Base-by-base conservation (phyloP, 164 flowering plant species). In the Nymphaea colorata region DNA sequence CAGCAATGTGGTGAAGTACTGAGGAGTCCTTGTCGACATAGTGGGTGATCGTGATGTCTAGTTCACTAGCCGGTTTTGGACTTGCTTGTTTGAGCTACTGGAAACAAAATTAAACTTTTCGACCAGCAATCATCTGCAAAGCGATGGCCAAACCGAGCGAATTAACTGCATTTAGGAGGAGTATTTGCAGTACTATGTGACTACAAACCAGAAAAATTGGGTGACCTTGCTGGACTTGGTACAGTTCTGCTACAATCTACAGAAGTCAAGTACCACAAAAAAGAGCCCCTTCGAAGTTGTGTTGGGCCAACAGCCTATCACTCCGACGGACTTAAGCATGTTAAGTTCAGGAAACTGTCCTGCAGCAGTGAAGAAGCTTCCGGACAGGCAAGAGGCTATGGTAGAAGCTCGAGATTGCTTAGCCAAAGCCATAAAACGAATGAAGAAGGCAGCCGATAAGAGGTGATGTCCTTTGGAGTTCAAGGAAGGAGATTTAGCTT, bases 1-100 rank as follows among this genome's bases (percentile, higher is more conserved):
- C 4, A 59, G 6, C 43, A 12, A 59, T n/a, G 15, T 67, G n/a
- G 64, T 59, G 6, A 67, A 67, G 47, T 41, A 59, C 43, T 67
- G 44, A 14, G 63, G 69, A 1, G 5, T 60, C 14, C 64, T 4
- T 7, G 63, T 7, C 7, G 4, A n/a, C 15, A 61, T 61, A 2
- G 3, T 47, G 55, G 11, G 55, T 12, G 55, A 47, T 12, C 55
- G 55, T 47, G 55, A 47, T 8, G 8, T 45, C 5, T 3, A 12
- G 10, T 47, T 47, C 55, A 47, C 3, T 1, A 47, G 55, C 3
- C 6, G 11, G 3, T 47, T 47, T 12, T 2, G 3, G 55, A 47
- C 2, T 47, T 6, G 11, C 6, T 3, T 2, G 2, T 47, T 47
- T 47, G 1, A 12, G 2, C 6, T 47, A 3, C 1, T 47, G 55